Base-by-base conservation (phyloP, 805 yeast genomes). In the Metahyphopichia silvanorum region DNA sequence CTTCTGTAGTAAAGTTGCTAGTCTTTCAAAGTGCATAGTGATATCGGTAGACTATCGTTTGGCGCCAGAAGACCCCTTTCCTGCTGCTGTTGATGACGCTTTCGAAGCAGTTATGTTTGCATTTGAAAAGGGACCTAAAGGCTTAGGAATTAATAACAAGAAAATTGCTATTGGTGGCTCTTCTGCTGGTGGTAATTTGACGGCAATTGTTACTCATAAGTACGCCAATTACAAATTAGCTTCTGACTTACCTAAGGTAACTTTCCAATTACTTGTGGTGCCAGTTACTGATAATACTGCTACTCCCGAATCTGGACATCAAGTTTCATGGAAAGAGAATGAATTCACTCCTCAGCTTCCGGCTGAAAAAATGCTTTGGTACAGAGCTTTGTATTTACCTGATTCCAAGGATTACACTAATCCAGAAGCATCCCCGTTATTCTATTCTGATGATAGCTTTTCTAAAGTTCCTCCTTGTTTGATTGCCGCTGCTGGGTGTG, bases 21-120 rank as follows among this genome's bases (percentile, higher is more conserved):
- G 58, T 22, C 33, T 42, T 15, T 58, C 65, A 8, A 37, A 58
- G 28, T 56, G 67, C 37, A 44, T 58, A n/a, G 73, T 69, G 10
- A 51, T 73, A 8, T 53, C 65, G 6, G 69, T 72, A n/a, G 76
- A 72, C 45, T 73, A 73, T 48, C 40, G 77, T 25, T 47, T 70
- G 34, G 76, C 76, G 0, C 79, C 78, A 3, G 75, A 72, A 44
- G 40, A 52, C 42, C 70, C 71, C 15, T 73, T 54, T 45, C 78
- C 79, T 3, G 71, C 75, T 7, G 57, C 69, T 27, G 61, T 67
- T 2, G 62, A 70, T 7, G 77, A 71, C 50, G 44, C 67, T n/a
- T 66, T 53, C 37, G 57, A 49, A 22, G 63, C 73, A 3, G 40
- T 56, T 11, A 11, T 61, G 13, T 63, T 57, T 47, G 50, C 50